Conservation (phyloP, 805 yeast genomes). For the Candida glaebosa region DNA sequence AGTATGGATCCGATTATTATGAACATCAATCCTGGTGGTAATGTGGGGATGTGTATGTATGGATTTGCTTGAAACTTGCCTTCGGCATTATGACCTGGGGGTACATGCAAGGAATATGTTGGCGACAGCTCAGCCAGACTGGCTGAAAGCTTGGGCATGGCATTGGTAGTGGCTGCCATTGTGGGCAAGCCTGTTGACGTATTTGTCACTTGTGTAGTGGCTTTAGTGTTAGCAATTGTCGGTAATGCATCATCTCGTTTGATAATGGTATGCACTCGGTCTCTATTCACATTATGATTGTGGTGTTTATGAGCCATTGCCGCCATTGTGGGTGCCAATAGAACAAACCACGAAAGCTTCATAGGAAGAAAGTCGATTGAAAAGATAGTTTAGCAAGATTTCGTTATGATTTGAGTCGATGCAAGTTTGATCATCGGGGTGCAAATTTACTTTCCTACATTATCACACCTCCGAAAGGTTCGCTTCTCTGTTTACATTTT, state of each 20-base stretch:
- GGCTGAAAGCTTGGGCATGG: slow-evolving; percentile 9
- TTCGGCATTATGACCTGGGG: slow-evolving; percentile 7
- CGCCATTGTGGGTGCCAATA: background rate
- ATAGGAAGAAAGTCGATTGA: background rate
- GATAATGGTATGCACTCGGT: background rate
- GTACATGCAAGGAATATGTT: slow-evolving; percentile 9
- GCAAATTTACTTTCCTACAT: background rate
- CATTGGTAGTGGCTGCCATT: background rate
- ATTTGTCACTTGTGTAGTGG: background rate
- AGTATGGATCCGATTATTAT: slow-evolving; percentile 39
- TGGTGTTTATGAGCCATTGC: slow-evolving; percentile 1
- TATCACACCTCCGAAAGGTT: background rate
- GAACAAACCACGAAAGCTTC: background rate
- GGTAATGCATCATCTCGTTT: background rate
- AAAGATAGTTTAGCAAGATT: background rate
- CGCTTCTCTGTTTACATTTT: background rate
- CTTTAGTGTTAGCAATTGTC: background rate
- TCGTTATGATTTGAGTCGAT: background rate
- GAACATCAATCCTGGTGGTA: slow-evolving; percentile 40
- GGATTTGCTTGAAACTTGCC: slow-evolving; percentile 21
- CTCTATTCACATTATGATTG: background rate
- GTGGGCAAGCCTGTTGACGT: background rate
- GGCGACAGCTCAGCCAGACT: slow-evolving; percentile 5
- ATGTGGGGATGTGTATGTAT: slow-evolving; percentile 19
- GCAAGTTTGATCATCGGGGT: background rate